Evolutionary conservation across 73 alveolate species (phyloP), one percentile per base, ranked within the genome.

Genomic region (Uronychia binucleata): DNA sequence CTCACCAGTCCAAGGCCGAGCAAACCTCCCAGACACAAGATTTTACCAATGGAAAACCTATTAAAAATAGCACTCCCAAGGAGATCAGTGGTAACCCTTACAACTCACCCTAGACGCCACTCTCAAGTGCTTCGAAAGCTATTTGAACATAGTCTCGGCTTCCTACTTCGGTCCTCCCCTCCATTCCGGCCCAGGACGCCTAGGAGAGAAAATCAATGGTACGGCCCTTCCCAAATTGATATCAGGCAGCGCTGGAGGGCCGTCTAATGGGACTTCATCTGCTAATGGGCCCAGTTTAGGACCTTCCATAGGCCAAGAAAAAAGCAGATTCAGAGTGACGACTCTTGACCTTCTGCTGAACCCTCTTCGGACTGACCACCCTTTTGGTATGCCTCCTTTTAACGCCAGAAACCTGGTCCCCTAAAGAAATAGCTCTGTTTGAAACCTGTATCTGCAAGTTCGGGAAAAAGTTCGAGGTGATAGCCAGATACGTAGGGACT

Each of bases 341-440:
- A 86, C 92, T 5, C 75, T 86, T 27, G 92, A 86, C 33, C 78
- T 57, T n/a, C 84, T 86, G 34, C 58, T 67, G 25, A 81, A 79
- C 67, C 92, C 92, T 14, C 79, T 86, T 5, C 35, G 92, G 59
- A 27, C 77, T 27, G 92, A 86, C 35, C 87, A 86, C 33, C 92
- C 92, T 1, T 86, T 86, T 34, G 92, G 92, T 86, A 86, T 34
- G 80, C 59, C 46, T 30, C 30, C 28, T 13, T 30, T 29, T 11
- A 27, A 28, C 1, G 57, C 19, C 80, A 75, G 94, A 88, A 78
- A 33, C 75, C 14, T 88, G 94, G 94, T 28, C 87, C 29, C 94
- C 94, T 0, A 75, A 79, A 30, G 94, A 88, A 88, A 88, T 88
- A 11, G 90, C 94, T n/a, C 26, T 88, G 19, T 88, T 88, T 88